phyloP scores from a whole-genome alignment of 495 filamentous ascomycete genomes.

The Neurospora africana region DNA sequence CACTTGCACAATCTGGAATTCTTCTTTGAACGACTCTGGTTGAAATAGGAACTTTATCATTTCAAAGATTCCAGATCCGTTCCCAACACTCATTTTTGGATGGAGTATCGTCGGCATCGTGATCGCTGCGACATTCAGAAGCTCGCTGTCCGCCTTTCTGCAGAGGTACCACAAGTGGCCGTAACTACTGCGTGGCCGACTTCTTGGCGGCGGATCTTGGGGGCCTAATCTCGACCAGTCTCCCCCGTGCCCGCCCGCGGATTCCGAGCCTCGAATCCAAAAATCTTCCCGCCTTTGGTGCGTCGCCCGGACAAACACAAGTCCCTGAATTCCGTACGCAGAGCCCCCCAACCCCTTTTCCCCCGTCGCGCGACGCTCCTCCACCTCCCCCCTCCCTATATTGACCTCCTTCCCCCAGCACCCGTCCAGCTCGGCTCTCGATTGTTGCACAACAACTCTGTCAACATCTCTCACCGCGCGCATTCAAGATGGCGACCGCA shows the following conservation, averaged over 20 bases:
- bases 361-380: not conserved
- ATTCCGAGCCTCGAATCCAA: not conserved
- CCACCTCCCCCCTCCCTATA: not conserved
- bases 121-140: not conserved
- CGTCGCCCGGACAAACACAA: not conserved
- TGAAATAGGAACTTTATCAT: not conserved
- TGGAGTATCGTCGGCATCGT: not conserved
- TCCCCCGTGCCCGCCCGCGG: slow-evolving; percentile 1
- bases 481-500: slow-evolving; percentile 30
- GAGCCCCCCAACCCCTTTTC: not conserved
- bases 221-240: slow-evolving; percentile 8
- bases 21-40: not conserved
- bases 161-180: slow-evolving; percentile 1
- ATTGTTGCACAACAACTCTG: not conserved
- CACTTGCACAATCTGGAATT: not conserved
- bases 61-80: not conserved
- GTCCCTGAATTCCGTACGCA: not conserved
- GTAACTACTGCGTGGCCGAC: slow-evolving; percentile 5
- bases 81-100: not conserved
- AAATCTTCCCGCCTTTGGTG: not conserved
- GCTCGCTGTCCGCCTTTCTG: not conserved
- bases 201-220: slow-evolving; percentile 11
- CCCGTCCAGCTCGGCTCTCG: not conserved
- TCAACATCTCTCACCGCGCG: not conserved
- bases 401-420: not conserved